Evolutionary conservation across 2,329 filamentous ascomycete species (phyloP).

Genomic region (Rutstroemia sp.): DNA sequence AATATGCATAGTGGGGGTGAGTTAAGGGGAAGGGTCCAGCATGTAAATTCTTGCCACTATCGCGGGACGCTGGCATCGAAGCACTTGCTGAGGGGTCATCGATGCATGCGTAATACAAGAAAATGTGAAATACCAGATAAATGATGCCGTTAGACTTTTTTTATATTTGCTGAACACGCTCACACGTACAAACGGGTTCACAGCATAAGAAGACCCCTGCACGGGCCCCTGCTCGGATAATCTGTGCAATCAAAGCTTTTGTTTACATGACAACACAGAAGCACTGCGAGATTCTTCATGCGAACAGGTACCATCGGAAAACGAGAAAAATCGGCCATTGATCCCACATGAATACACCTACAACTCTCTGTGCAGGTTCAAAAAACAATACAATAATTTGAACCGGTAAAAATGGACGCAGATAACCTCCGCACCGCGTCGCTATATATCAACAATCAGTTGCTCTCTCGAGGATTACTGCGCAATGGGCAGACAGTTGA

Average conservation of each 20-base stretch:
- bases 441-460: constrained; percentile 66
- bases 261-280: constrained; percentile 10
- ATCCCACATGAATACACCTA: not conserved
- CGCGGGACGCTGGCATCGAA: too few species aligned
- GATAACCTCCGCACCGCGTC: constrained; percentile 61
- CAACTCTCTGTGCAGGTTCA: not conserved
- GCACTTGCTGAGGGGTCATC: too few species aligned
- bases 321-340: not conserved
- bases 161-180: too few species aligned
- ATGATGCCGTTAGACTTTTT: too few species aligned
- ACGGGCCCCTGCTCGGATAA: not conserved
- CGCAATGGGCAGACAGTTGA: constrained; percentile 69
- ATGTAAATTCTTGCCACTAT: too few species aligned
- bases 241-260: not conserved
- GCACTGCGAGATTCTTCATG: not conserved
- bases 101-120: too few species aligned
- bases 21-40: not conserved
- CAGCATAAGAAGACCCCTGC: too few species aligned
- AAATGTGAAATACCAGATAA: too few species aligned
- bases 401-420: constrained; percentile 23
- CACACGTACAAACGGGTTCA: too few species aligned
- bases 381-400: not conserved
- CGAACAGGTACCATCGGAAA: not conserved
- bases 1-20: not conserved
- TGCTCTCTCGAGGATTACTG: constrained; percentile 57